Conservation (phyloP, 768 basidiomycete genomes). For the Hypholoma sublateritium region DNA sequence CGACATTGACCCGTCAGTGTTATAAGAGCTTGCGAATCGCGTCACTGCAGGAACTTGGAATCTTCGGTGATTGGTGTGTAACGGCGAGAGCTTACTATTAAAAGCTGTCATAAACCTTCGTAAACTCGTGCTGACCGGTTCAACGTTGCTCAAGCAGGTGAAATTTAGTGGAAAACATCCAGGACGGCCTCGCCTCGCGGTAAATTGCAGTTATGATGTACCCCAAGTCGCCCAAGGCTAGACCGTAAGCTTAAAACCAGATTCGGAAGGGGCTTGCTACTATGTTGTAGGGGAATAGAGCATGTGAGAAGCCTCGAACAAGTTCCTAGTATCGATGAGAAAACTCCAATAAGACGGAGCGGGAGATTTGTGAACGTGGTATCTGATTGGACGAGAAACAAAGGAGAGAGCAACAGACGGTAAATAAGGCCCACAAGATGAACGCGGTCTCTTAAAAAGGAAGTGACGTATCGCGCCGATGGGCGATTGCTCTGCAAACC, state of each 20-base stretch:
- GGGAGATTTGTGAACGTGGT: background rate
- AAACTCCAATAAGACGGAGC: background rate
- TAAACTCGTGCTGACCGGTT: too few species aligned
- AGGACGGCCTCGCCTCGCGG: background rate
- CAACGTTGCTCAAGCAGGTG: too few species aligned
- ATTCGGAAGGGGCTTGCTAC: background rate
- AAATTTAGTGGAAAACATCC: too few species aligned
- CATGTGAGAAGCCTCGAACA: background rate
- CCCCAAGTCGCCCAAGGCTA: background rate
- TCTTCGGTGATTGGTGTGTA: background rate
- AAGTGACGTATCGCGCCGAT: conserved; percentile 32
- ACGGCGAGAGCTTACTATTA: too few species aligned
- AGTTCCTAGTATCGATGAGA: background rate
- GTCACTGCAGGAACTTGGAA: background rate
- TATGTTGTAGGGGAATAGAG: background rate
- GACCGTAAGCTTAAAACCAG: background rate
- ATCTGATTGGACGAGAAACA: background rate
- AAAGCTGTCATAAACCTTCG: too few species aligned
- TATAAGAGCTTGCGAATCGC: background rate
- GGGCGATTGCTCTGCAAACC: conserved; percentile 14
- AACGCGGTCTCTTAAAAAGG: conserved; percentile 28
- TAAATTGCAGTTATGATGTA: background rate
- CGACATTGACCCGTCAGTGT: background rate
- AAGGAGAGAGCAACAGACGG: background rate
- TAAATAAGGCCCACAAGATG: conserved; percentile 4